Evolutionary conservation across 192 early-diverging fungal species (phyloP).

Genomic region (Coemansia sp.): DNA sequence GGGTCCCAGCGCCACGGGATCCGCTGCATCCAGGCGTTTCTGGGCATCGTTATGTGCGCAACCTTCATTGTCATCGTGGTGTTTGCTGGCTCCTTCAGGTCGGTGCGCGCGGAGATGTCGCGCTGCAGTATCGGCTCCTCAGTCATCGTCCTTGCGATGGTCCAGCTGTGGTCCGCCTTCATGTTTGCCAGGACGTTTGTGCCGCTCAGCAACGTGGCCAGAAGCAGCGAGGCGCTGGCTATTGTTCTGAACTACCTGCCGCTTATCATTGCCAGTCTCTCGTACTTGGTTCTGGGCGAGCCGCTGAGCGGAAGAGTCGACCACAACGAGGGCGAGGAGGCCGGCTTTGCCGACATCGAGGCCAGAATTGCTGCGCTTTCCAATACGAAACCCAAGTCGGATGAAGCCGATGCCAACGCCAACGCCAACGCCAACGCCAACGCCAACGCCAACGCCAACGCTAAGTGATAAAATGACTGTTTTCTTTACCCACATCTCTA

Average conservation of each 20-base stretch:
- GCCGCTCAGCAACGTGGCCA: conserved; percentile 6
- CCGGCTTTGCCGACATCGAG: background rate
- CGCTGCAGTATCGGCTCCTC: background rate
- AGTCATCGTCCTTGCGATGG: conserved; percentile 1
- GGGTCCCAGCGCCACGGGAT: background rate
- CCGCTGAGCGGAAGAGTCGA: conserved; percentile 8
- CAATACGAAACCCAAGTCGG: background rate
- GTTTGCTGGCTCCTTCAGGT: conserved; percentile 3
- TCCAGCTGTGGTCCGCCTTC: conserved; percentile 30
- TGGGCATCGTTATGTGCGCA: conserved; percentile 7
- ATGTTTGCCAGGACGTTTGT: conserved; percentile 36
- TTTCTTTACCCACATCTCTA: background rate
- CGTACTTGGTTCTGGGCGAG: conserved; percentile 13
- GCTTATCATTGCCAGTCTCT: conserved; percentile 7
- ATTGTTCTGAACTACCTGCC: conserved; percentile 13
- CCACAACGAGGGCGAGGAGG: background rate
- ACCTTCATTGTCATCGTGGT: background rate
- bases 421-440: background rate
- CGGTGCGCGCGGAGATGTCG: background rate
- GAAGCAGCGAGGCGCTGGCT: conserved; percentile 23
- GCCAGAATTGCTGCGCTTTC: background rate
- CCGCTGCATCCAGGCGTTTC: conserved; percentile 15
- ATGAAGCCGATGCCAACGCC: background rate
- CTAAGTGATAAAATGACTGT: no score
- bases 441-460: no score